phyloP scores from a whole-genome alignment of 1,284 basidiomycete species.

The Sanghuangporus baumii region DNA sequence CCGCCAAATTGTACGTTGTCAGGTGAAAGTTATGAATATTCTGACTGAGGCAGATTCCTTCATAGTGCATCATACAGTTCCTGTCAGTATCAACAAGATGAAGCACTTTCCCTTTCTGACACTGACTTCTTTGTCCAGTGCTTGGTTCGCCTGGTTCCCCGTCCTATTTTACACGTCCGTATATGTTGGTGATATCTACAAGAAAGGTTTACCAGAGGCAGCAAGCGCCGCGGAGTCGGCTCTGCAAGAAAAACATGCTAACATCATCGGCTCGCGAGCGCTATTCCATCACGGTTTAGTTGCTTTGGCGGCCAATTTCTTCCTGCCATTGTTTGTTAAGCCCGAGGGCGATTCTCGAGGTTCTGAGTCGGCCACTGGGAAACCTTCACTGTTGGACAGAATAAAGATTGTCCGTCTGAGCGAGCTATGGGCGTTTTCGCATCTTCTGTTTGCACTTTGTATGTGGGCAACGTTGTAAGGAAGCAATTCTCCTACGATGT shows the following conservation, averaged over 20 bases:
- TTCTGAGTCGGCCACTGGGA: slow-evolving; percentile 21
- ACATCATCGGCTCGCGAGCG: slow-evolving; percentile 79
- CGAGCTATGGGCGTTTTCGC: slow-evolving; percentile 72
- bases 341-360: slow-evolving; percentile 19
- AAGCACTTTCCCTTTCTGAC: neutral
- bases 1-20: slow-evolving; percentile 58
- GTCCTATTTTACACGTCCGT: slow-evolving; percentile 83
- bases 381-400: slow-evolving; percentile 22
- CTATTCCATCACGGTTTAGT: slow-evolving; percentile 75
- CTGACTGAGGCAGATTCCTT: slow-evolving; percentile 8
- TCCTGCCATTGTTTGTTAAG: slow-evolving; percentile 68
- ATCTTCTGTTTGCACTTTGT: slow-evolving; percentile 60
- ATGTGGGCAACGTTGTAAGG: slow-evolving; percentile 76
- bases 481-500: neutral
- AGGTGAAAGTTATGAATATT: neutral
- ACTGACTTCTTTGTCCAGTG: slow-evolving; percentile 33
- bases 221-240: slow-evolving; percentile 29
- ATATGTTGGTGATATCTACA: slow-evolving; percentile 86
- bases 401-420: slow-evolving; percentile 51
- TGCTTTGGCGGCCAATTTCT: slow-evolving; percentile 62
- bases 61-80: slow-evolving; percentile 75
- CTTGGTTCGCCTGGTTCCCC: slow-evolving; percentile 86
- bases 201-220: slow-evolving; percentile 37
- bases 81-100: slow-evolving; percentile 52
- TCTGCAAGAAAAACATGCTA: slow-evolving; percentile 57